Percentiles rank a stretch among this genome's conserved stretches.
phyloP scores from a whole-genome alignment of 495 filamentous ascomycete species.

The Tirmania nivea region DNA sequence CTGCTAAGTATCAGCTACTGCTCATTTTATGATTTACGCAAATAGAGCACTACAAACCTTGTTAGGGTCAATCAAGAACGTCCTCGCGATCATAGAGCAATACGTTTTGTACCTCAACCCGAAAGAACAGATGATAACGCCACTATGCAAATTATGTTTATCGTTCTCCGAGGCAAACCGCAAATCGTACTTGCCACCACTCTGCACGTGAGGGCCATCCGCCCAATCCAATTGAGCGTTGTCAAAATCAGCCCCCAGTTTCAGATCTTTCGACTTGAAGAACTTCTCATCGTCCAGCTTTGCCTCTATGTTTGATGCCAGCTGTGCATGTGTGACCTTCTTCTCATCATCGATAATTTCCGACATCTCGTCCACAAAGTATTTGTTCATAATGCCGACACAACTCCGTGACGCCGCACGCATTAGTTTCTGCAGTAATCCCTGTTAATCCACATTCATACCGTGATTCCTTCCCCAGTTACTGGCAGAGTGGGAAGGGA shows the following conservation, averaged over 20 bases:
- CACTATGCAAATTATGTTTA: slow-evolving; percentile 67
- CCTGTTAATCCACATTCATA: neutral
- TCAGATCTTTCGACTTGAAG: slow-evolving; percentile 59
- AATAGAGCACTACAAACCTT: slow-evolving; percentile 25
- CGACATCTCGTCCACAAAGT: slow-evolving; percentile 95
- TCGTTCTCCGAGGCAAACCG: slow-evolving; percentile 53
- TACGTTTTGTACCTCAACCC: slow-evolving; percentile 90
- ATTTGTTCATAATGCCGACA: slow-evolving; percentile 75
- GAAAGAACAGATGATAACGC: slow-evolving; percentile 77
- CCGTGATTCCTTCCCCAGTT: neutral
- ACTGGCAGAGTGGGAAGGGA: no score
- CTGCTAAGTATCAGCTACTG: slow-evolving; percentile 3
- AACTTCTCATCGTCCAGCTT: slow-evolving; percentile 88
- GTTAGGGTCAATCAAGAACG: slow-evolving; percentile 90
- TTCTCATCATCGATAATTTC: slow-evolving; percentile 83
- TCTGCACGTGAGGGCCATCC: slow-evolving; percentile 77
- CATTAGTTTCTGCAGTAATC: slow-evolving; percentile 44
- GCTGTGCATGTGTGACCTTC: slow-evolving; percentile 72
- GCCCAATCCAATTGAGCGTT: slow-evolving; percentile 84
- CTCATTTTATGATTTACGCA: neutral
- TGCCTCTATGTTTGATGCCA: slow-evolving; percentile 61
- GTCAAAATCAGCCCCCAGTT: slow-evolving; percentile 72
- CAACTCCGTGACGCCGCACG: slow-evolving; percentile 81
- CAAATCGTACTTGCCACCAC: slow-evolving; percentile 84
- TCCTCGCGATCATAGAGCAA: slow-evolving; percentile 68